A percentile compares a stretch with the other conserved stretches of the same genome.
Conservation (phyloP, 2,329 filamentous ascomycete genomes). For the Orbilia oligospora region DNA sequence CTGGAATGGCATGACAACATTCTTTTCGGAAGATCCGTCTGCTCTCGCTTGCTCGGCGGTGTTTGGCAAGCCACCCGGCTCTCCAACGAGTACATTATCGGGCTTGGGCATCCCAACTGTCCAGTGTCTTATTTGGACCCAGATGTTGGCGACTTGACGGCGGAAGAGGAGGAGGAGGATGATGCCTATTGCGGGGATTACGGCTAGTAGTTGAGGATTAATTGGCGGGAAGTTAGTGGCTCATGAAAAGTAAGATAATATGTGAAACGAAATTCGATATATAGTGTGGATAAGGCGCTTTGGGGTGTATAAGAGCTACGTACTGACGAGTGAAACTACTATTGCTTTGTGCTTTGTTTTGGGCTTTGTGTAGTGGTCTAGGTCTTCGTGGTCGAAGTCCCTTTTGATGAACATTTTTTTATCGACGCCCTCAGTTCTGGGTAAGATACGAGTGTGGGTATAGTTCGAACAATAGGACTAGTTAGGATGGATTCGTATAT, state of each 20-base stretch:
- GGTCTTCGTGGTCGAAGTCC: conserved; percentile 50
- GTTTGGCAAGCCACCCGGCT: conserved; percentile 6
- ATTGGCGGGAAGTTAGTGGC: not conserved
- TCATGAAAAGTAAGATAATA: no score
- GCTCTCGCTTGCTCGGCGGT: conserved; percentile 34
- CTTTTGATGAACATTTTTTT: conserved; percentile 33
- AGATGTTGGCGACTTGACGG: conserved; percentile 29
- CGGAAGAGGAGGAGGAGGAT: conserved; percentile 31
- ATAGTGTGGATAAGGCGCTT: no score
- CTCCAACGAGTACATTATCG: conserved; percentile 21
- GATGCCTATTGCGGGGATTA: conserved; percentile 34
- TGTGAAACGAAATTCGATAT: no score
- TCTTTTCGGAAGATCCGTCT: conserved; percentile 42
- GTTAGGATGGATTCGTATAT: no score
- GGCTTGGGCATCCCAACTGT: conserved; percentile 33
- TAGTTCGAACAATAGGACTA: no score
- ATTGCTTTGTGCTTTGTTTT: conserved; percentile 30
- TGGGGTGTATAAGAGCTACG: not conserved
- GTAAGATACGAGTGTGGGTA: no score
- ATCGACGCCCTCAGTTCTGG: no score
- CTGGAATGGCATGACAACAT: conserved; percentile 46
- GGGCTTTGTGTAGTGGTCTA: conserved; percentile 45
- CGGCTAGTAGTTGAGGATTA: conserved; percentile 13
- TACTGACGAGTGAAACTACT: conserved; percentile 42
- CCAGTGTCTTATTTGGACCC: conserved; percentile 43